These are phyloP conservation scores for Hyphopichia fennica DNA, from an alignment of 1,139 yeast genomes.

Conservation along the genomic window DNA sequence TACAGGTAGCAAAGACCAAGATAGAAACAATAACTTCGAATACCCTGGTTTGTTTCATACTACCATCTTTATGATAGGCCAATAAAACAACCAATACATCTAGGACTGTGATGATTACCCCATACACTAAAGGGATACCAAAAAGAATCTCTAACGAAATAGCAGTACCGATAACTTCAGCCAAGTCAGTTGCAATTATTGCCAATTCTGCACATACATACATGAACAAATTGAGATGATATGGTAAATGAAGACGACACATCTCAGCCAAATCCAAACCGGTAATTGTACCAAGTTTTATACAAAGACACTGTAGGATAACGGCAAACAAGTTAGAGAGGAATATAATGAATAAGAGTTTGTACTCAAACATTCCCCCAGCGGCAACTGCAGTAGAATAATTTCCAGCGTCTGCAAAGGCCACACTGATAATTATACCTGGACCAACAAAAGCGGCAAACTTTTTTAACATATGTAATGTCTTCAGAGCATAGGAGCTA, in stretches of 20 bases:
- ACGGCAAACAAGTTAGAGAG: conserved; percentile 73
- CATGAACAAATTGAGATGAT: conserved; percentile 53
- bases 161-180: conserved; percentile 83
- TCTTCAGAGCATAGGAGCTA: background rate
- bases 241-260: conserved; percentile 65
- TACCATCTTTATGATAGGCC: conserved; percentile 73
- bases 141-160: conserved; percentile 70
- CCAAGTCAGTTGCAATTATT: conserved; percentile 77
- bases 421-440: conserved; percentile 73
- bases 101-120: conserved; percentile 68
- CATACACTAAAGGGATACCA: conserved; percentile 62
- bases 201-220: conserved; percentile 72
- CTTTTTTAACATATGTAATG: conserved; percentile 27
- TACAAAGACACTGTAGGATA: conserved; percentile 67
- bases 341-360: conserved; percentile 60
- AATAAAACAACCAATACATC: conserved; percentile 68
- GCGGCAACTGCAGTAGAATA: conserved; percentile 79
- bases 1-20: conserved; percentile 63
- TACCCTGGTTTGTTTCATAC: conserved; percentile 60
- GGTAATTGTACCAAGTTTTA: conserved; percentile 74
- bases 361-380: conserved; percentile 70
- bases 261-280: conserved; percentile 78
- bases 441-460: conserved; percentile 73
- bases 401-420: conserved; percentile 83
- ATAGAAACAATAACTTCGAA: conserved; percentile 67